Evolutionary conservation across 805 yeast genomes (phyloP).

Genomic region (Cyberlindnera misumaiensis): DNA sequence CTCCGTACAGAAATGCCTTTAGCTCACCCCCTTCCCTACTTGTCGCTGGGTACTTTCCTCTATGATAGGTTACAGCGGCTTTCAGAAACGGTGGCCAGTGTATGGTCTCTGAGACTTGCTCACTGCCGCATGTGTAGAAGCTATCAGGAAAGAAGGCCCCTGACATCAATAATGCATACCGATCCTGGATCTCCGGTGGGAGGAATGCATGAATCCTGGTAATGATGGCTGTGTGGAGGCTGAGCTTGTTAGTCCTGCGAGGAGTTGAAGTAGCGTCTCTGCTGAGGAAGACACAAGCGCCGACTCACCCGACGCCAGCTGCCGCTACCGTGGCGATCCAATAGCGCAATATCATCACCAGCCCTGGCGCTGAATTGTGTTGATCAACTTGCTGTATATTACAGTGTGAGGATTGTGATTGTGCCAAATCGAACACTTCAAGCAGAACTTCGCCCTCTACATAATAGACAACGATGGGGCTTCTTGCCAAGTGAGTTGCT

Average conservation of each 20-base stretch:
- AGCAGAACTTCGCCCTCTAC: too few relatives aligned
- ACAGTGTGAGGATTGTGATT: too few relatives aligned
- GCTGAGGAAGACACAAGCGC: too few relatives aligned
- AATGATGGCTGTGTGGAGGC: conserved; percentile 31
- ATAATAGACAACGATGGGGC: background rate
- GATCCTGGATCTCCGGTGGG: conserved; percentile 27
- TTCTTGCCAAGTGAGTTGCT: background rate
- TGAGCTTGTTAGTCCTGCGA: background rate
- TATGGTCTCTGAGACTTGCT: conserved; percentile 50
- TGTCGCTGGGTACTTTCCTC: conserved; percentile 11
- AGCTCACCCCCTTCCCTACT: conserved; percentile 24
- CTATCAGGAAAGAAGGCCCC: conserved; percentile 71
- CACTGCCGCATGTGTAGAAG: conserved; percentile 48
- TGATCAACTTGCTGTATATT: too few relatives aligned
- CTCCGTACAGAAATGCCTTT: conserved; percentile 51
- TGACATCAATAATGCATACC: conserved; percentile 33
- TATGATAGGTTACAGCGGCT: conserved; percentile 36
- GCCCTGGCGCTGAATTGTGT: background rate
- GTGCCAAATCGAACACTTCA: too few relatives aligned
- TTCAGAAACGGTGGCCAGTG: conserved; percentile 67
- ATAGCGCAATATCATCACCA: background rate
- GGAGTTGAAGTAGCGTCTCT: too few relatives aligned
- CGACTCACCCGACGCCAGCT: conserved; percentile 6
- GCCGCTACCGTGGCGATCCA: background rate
- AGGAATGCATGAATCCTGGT: conserved; percentile 25